phyloP scores from a whole-genome alignment of 176 grass and related monocot species.

The Alopecurus myosuroides region DNA sequence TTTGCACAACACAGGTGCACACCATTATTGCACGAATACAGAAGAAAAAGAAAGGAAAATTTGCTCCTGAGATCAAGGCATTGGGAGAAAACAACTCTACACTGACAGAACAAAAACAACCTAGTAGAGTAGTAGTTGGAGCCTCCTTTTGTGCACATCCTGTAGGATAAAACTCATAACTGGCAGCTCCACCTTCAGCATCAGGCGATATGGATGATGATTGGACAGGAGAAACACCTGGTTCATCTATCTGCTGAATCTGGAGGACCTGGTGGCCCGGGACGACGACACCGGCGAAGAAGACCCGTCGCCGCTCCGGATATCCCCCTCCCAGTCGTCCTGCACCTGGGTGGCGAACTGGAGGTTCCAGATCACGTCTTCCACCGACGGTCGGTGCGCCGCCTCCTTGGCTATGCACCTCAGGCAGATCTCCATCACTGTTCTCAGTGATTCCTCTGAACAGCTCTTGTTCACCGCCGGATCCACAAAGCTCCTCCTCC shows the following conservation, averaged over 20 bases:
- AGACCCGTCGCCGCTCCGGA: slow-evolving; percentile 65
- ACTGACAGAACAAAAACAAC: not conserved
- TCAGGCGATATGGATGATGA: not conserved
- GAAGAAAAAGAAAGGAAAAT: not conserved
- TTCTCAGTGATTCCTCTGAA: slow-evolving; percentile 77
- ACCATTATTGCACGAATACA: not conserved
- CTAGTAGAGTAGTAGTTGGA: not conserved
- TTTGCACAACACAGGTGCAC: not conserved
- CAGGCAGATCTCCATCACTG: slow-evolving; percentile 81
- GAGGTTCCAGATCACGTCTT: slow-evolving; percentile 97
- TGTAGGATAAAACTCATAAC: not conserved
- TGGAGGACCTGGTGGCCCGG: slow-evolving; percentile 9
- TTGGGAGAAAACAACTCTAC: not conserved
- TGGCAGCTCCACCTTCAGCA: not conserved
- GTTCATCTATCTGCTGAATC: slow-evolving; percentile 29
- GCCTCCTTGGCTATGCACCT: slow-evolving; percentile 82
- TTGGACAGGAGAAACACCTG: not conserved
- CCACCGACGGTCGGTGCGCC: slow-evolving; percentile 67
- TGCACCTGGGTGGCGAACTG: slow-evolving; percentile 96
- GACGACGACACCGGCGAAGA: slow-evolving; percentile 49
- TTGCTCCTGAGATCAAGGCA: not conserved
- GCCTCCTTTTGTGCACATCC: not conserved
- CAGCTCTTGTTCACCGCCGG: slow-evolving; percentile 52
- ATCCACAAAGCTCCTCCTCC: slow-evolving; percentile 67
- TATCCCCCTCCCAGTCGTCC: slow-evolving; percentile 53